These are phyloP conservation scores for Cladorrhinum sp. DNA, from an alignment of 2,329 filamentous ascomycete species.

Conservation along the genomic window DNA sequence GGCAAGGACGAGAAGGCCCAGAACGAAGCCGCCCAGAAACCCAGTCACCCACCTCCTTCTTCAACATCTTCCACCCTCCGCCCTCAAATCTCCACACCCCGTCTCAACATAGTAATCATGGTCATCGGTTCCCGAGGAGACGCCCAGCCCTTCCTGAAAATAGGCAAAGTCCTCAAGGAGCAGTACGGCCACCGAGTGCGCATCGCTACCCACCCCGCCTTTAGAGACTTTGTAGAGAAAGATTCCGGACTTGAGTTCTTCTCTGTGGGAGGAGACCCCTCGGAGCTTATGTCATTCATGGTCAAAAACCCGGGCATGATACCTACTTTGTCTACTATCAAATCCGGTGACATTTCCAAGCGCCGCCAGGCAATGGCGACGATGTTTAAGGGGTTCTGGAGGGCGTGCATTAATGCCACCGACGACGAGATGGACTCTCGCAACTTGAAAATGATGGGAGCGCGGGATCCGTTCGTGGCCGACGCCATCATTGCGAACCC, in stretches of 20 bases:
- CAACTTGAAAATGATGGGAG: constrained; percentile 64
- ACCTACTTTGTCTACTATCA: constrained; percentile 68
- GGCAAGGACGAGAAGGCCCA: not conserved
- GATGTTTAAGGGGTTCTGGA: constrained; percentile 83
- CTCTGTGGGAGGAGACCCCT: constrained; percentile 73
- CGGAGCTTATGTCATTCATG: constrained; percentile 85
- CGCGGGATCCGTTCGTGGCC: constrained; percentile 60
- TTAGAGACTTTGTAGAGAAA: constrained; percentile 70
- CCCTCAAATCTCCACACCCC: not conserved
- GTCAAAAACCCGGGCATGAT: constrained; percentile 80
- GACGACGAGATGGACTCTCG: constrained; percentile 62
- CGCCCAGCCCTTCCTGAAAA: constrained; percentile 73
- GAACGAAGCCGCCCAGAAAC: not conserved
- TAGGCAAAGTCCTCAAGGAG: constrained; percentile 69
- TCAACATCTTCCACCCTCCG: not conserved
- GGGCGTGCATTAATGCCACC: constrained; percentile 70
- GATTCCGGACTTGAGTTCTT: constrained; percentile 77
- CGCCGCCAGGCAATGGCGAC: constrained; percentile 69
- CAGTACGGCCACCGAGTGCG: constrained; percentile 71
- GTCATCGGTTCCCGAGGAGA: constrained; percentile 79
- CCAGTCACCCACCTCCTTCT: not conserved
- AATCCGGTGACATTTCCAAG: constrained; percentile 67
- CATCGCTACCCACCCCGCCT: constrained; percentile 75
- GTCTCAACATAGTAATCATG: constrained; percentile 76
- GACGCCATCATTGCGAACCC: constrained; percentile 86